A percentile compares a stretch with the other conserved stretches of the same genome.
These are phyloP conservation scores for Metschnikowia lachancei DNA, from an alignment of 805 yeast species.

Conservation along the genomic window DNA sequence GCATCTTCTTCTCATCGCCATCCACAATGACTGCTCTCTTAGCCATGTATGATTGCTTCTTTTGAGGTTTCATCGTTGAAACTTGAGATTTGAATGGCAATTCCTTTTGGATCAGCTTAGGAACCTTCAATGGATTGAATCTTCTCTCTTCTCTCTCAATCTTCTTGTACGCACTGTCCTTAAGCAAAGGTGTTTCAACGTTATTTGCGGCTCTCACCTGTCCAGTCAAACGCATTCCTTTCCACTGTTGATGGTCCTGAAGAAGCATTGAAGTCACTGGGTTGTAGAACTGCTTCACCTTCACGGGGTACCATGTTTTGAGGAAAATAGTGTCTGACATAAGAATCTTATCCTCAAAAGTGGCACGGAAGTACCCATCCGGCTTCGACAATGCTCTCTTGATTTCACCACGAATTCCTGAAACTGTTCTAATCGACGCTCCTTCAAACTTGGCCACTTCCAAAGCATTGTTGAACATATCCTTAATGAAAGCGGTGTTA, in stretches of 20 bases:
- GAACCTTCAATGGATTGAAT: slow-evolving; percentile 86
- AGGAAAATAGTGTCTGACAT: slow-evolving; percentile 86
- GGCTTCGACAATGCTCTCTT: slow-evolving; percentile 92
- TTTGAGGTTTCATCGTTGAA: slow-evolving; percentile 82
- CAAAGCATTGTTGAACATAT: slow-evolving; percentile 87
- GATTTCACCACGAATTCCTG: slow-evolving; percentile 97
- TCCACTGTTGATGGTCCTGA: slow-evolving; percentile 80
- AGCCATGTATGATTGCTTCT: slow-evolving; percentile 71
- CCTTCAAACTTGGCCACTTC: slow-evolving; percentile 99
- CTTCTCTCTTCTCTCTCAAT: slow-evolving; percentile 80
- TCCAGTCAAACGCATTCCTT: slow-evolving; percentile 95
- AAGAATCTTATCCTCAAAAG: slow-evolving; percentile 92
- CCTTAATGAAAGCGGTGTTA: slow-evolving; percentile 95
- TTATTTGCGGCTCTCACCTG: slow-evolving; percentile 77
- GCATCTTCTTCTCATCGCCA: slow-evolving; percentile 91
- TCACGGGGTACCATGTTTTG: slow-evolving; percentile 96
- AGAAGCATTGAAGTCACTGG: slow-evolving; percentile 91
- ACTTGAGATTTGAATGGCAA: slow-evolving; percentile 93
- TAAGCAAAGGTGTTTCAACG: slow-evolving; percentile 57
- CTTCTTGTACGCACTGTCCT: slow-evolving; percentile 56
- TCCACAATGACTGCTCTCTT: slow-evolving; percentile 92
- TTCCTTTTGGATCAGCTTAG: slow-evolving; percentile 68
- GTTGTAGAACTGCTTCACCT: slow-evolving; percentile 85
- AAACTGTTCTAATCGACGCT: slow-evolving; percentile 92
- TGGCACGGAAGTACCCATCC: slow-evolving; percentile 93